Percentiles rank a stretch among this genome's conserved stretches.
Conservation (phyloP, 225 moss, liverwort and hornwort species). For the Climacium dendroides region DNA sequence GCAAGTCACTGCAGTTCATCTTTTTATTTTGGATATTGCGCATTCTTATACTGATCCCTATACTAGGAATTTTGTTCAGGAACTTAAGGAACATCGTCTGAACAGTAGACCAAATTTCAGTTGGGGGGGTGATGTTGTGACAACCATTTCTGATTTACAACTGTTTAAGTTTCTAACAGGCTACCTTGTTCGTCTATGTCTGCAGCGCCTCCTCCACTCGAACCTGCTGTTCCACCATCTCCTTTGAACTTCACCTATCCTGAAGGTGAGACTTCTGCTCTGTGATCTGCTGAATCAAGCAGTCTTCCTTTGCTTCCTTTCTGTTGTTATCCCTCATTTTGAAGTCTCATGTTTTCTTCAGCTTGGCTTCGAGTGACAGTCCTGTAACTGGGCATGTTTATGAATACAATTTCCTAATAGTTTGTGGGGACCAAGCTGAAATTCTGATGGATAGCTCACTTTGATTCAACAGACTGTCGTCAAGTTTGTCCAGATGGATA, state of each 20-base stretch:
- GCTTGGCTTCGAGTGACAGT: neutral
- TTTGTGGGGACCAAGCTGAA: neutral
- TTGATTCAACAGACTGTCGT: slow-evolving; percentile 25
- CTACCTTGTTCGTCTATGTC: neutral
- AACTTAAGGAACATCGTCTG: neutral
- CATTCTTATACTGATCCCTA: neutral
- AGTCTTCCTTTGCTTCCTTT: neutral
- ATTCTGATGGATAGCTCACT: neutral
- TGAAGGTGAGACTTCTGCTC: neutral
- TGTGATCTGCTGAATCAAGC: neutral
- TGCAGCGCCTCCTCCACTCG: slow-evolving; percentile 9
- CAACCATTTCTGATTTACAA: neutral
- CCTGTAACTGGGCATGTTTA: neutral
- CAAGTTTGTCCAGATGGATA: slow-evolving; percentile 50
- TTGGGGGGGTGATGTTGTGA: neutral
- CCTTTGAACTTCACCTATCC: slow-evolving; percentile 10
- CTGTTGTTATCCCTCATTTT: neutral
- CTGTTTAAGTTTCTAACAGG: neutral
- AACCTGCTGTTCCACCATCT: slow-evolving; percentile 7
- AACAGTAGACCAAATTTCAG: neutral
- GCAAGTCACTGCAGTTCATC: neutral
- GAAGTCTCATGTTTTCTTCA: neutral
- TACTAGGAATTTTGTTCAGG: neutral
- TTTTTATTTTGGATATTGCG: neutral
- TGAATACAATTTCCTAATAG: neutral